Evolutionary conservation across 129 eudicot genomes (phyloP), one percentile per base, ranked within the genome.

Genomic region (Artemisia tridentata): DNA sequence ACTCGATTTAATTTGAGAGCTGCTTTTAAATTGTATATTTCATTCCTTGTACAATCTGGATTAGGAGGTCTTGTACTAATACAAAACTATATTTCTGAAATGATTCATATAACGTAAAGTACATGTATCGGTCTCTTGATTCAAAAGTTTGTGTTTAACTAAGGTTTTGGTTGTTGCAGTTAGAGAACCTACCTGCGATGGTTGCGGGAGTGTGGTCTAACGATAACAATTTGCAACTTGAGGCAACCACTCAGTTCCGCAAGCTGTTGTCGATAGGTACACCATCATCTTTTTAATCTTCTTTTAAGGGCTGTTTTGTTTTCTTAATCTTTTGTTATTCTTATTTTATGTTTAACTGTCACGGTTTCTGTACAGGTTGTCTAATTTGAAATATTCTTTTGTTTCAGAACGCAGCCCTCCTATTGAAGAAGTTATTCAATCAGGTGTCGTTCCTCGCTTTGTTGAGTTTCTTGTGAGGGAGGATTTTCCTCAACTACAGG

Each of bases 401-500:
- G 71, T 55, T 41, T 1, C 75, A 91, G 97, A 91, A 63, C 86
- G 96, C 69, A 88, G 89, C 72, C 97, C 97, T 72, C 97, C 97
- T 12, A 88, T 91, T 49, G 87, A 91, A 68, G 96, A 88, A 76
- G 97, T 91, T 31, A 87, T 91, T 71, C 87, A 84, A 63, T 75
- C 96, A 41, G 97, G 96, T 20, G 93, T 88, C 72, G 96, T 91
- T 74, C 96, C 92, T 67, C 96, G 91, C n/a, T 86, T 91, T 75
- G 90, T 91, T 62, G 85, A 88, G 74, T 91, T 88, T 65, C 86
- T 88, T 67, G 76, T 80, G 76, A 82, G 93, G 81, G 97, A 88
- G 63, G 97, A 88, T 65, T 86, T 72, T 50, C 96, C 93, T 1
- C 96, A 84, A 74, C 89, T 91, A 51, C 96, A 91, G 93, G 97